Evolutionary conservation across 2,329 filamentous ascomycete genomes (phyloP), one percentile per base, ranked within the genome.

Genomic region (Shiraia sp.): DNA sequence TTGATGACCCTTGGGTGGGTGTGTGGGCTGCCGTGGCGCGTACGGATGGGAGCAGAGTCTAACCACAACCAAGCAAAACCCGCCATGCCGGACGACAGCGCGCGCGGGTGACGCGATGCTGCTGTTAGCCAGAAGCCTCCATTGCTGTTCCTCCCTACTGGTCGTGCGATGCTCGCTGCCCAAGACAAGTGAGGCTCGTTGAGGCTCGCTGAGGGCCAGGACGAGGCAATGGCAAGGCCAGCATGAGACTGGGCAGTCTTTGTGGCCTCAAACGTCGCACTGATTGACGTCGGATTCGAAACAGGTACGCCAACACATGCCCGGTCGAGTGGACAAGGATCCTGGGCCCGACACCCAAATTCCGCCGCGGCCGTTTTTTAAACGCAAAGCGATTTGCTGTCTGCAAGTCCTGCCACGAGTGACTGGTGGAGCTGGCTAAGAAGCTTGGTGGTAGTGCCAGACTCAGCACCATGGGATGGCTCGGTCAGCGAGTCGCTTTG

Each of bases 51-150:
- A 24, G 59, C 52, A 53, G 53, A 46, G n/a, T 47, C 52, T 61
- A 51, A 53, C 45, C 50, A 55, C 48, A 30, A 47, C 39, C 41
- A 43, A 43, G 39, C 37, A 35, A 42, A 49, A 62, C 55, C 63
- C 63, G 56, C 59, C 50, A 49, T 46, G 55, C 43, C 55, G 60
- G 61, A 58, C 62, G 59, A 60, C 57, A 63, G 59, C 44, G 45
- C 45, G 45, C 49, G 53, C 52, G 51, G 51, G 53, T 56, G 57
- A 58, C 53, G 53, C 53, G 51, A 60, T 57, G 55, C 42, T 47
- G n/a, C n/a, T n/a, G 32, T 38, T 49, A 46, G 42, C 43, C 45
- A 38, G 36, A 49, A 42, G 47, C 55, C 51, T 45, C 42, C 31
- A 44, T 39, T 40, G 47, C 39, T 47, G 44, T 40, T 33, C 39